phyloP scores from a whole-genome alignment of 495 filamentous ascomycete genomes.

The Cudoniella acicularis region DNA sequence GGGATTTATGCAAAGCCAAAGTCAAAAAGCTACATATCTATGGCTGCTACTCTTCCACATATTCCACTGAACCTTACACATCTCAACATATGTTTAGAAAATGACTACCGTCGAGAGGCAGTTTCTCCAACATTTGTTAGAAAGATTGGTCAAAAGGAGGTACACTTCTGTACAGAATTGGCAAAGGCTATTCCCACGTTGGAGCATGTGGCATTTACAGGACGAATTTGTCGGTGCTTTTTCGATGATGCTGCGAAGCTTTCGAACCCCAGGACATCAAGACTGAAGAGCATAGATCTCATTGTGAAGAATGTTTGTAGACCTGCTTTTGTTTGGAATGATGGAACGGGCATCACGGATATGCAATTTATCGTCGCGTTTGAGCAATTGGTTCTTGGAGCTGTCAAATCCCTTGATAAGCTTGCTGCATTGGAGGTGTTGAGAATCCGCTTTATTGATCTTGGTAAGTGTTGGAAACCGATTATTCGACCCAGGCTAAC shows the following conservation, averaged over 20 bases:
- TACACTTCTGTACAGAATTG: slow-evolving; percentile 57
- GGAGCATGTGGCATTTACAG: slow-evolving; percentile 64
- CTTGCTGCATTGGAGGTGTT: slow-evolving; percentile 53
- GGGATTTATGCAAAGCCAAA: slow-evolving; percentile 67
- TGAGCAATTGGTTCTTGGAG: slow-evolving; percentile 57
- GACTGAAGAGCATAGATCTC: slow-evolving; percentile 62
- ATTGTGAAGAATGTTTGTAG: slow-evolving; percentile 68
- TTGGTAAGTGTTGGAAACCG: slow-evolving; percentile 41
- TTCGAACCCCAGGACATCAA: slow-evolving; percentile 36
- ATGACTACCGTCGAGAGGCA: slow-evolving; percentile 58
- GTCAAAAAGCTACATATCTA: slow-evolving; percentile 61
- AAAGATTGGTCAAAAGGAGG: slow-evolving; percentile 42
- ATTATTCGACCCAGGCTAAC: slow-evolving; percentile 13
- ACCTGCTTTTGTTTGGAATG: slow-evolving; percentile 46
- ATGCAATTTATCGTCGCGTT: slow-evolving; percentile 64
- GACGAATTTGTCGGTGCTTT: slow-evolving; percentile 59
- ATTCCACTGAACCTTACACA: slow-evolving; percentile 52
- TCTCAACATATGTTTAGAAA: slow-evolving; percentile 64
- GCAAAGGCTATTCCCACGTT: slow-evolving; percentile 52
- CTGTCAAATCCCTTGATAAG: slow-evolving; percentile 51
- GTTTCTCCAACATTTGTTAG: slow-evolving; percentile 49
- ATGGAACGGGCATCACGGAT: slow-evolving; percentile 63
- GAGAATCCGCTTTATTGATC: slow-evolving; percentile 68
- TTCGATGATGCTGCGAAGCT: slow-evolving; percentile 44
- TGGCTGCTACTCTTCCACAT: slow-evolving; percentile 52